Percentiles rank a stretch among this genome's conserved stretches.
phyloP scores from a whole-genome alignment of 495 filamentous ascomycete genomes.

The Bathelium albidoporum region DNA sequence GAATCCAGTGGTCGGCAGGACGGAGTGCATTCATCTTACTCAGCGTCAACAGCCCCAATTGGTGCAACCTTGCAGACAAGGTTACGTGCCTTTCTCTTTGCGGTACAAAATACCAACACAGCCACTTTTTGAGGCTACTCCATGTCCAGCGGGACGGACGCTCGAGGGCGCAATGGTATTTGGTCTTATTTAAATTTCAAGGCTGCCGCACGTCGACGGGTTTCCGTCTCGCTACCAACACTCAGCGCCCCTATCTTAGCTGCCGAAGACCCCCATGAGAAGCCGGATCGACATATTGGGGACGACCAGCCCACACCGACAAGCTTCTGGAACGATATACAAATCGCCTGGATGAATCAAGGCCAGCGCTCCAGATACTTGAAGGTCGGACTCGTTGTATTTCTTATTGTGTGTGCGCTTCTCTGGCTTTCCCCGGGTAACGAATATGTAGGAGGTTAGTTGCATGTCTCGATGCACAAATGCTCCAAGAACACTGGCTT shows the following conservation, averaged over 20 bases:
- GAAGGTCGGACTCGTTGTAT: constrained; percentile 71
- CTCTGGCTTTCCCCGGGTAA: constrained; percentile 58
- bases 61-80: background rate
- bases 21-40: background rate
- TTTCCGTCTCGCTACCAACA: constrained; percentile 33
- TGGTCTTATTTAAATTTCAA: constrained; percentile 42
- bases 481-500: background rate
- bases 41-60: background rate
- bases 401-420: constrained; percentile 61
- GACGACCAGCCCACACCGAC: constrained; percentile 14
- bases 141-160: constrained; percentile 36
- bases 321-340: constrained; percentile 31
- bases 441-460: constrained; percentile 35
- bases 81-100: constrained; percentile 13
- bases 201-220: constrained; percentile 23
- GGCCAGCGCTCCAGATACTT: constrained; percentile 50
- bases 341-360: constrained; percentile 40
- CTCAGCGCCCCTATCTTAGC: constrained; percentile 13
- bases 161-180: constrained; percentile 33
- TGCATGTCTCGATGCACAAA: background rate
- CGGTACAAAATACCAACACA: background rate
- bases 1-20: background rate
- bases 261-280: constrained; percentile 35
- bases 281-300: constrained; percentile 30
- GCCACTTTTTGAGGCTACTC: background rate